A percentile compares a stretch with the other conserved stretches of the same genome.
phyloP scores from a whole-genome alignment of 495 filamentous ascomycete species.

The Annulohypoxylon moriforme region DNA sequence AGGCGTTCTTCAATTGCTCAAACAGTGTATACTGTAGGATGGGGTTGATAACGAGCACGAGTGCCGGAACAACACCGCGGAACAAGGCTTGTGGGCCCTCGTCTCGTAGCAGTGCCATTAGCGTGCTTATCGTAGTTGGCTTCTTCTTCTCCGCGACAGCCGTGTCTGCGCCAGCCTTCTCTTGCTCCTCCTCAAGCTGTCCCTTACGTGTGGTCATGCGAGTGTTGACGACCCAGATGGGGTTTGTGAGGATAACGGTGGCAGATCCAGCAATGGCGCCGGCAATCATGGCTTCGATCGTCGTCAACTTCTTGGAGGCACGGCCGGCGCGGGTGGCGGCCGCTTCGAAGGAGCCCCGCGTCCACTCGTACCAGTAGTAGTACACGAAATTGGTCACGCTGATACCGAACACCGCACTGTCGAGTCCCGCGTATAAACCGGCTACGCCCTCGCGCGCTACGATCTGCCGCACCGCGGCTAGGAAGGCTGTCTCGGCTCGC shows the following conservation, averaged over 20 bases:
- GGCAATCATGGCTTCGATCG: constrained; percentile 90
- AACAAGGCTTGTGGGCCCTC: constrained; percentile 89
- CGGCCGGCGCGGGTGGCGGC: constrained; percentile 81
- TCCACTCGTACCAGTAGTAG: constrained; percentile 99
- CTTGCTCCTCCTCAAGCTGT: constrained; percentile 60
- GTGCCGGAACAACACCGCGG: constrained; percentile 88
- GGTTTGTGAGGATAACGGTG: constrained; percentile 95
- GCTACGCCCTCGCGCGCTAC: constrained; percentile 87
- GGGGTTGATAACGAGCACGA: constrained; percentile 95
- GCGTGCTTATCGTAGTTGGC: constrained; percentile 79
- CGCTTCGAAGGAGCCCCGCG: constrained; percentile 85
- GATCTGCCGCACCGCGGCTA: constrained; percentile 85
- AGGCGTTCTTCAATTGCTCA: constrained; percentile 86
- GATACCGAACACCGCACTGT: constrained; percentile 95
- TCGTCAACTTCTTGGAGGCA: constrained; percentile 83
- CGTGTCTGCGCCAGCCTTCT: constrained; percentile 44
- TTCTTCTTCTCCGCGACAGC: constrained; percentile 49
- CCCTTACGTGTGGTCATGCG: constrained; percentile 89
- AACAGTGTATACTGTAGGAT: constrained; percentile 99
- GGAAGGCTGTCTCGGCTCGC: constrained; percentile 82
- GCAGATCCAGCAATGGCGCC: constrained; percentile 95
- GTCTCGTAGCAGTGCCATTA: constrained; percentile 77
- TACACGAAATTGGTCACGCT: constrained; percentile 99
- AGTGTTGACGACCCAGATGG: constrained; percentile 99
- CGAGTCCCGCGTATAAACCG: constrained; percentile 88